Evolutionary conservation across 495 filamentous ascomycete species (phyloP).

Genomic region (Neurospora cerealis): DNA sequence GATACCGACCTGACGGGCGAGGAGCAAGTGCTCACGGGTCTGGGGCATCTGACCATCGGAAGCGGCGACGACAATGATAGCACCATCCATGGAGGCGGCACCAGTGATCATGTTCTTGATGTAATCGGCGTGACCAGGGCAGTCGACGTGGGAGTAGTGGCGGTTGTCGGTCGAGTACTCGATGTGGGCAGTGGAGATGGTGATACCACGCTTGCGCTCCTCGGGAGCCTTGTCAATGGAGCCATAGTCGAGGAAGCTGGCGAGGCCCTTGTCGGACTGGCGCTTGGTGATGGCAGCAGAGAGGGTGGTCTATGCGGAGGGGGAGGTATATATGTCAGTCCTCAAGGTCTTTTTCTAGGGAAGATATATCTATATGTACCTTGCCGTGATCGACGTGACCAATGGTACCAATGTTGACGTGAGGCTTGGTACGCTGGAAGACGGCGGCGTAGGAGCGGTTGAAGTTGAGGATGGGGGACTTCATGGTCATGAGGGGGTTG

Average conservation of each 20-base stretch:
- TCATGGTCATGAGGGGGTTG: slow-evolving; percentile 52
- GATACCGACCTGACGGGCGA: slow-evolving; percentile 95
- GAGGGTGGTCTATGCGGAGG: slow-evolving; percentile 72
- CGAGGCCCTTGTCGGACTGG: slow-evolving; percentile 85
- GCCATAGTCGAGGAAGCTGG: slow-evolving; percentile 91
- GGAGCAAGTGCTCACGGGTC: slow-evolving; percentile 94
- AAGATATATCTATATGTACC: slow-evolving; percentile 37
- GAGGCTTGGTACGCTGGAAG: slow-evolving; percentile 88
- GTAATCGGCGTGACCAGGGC: slow-evolving; percentile 99
- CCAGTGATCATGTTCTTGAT: slow-evolving; percentile 99
- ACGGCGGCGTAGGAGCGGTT: slow-evolving; percentile 59
- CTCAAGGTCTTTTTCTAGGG: slow-evolving; percentile 7
- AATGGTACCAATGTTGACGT: slow-evolving; percentile 99
- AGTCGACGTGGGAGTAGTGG: slow-evolving; percentile 99
- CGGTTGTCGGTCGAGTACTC: slow-evolving; percentile 87
- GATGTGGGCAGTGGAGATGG: slow-evolving; percentile 95
- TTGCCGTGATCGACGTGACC: slow-evolving; percentile 99
- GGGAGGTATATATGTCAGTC: slow-evolving; percentile 15
- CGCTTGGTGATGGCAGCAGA: slow-evolving; percentile 97
- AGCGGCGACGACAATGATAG: slow-evolving; percentile 96
- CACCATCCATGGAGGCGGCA: slow-evolving; percentile 94
- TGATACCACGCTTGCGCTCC: slow-evolving; percentile 99
- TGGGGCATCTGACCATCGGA: slow-evolving; percentile 99
- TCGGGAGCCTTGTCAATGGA: slow-evolving; percentile 98
- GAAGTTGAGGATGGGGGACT: slow-evolving; percentile 53